Conservation (phyloP, 176 grass and related monocot genomes). For the Oryza meridionalis region DNA sequence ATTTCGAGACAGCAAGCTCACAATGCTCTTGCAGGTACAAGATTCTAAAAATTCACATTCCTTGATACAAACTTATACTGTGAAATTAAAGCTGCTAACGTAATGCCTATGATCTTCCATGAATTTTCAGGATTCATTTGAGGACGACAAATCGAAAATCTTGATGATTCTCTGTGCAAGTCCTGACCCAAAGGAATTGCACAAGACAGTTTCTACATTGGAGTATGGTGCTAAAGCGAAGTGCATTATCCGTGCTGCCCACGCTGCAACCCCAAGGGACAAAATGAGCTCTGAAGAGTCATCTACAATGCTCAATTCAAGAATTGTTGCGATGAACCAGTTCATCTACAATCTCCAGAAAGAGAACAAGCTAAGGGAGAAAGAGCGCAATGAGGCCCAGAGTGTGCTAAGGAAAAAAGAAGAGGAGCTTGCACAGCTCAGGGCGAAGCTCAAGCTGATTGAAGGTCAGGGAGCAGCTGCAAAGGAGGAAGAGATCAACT, state of each 20-base stretch:
- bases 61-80: neutral
- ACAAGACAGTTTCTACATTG: slow-evolving; percentile 91
- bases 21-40: slow-evolving; percentile 89
- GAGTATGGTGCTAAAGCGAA: slow-evolving; percentile 98
- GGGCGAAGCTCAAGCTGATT: slow-evolving; percentile 50
- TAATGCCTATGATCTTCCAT: neutral
- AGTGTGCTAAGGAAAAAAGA: slow-evolving; percentile 62
- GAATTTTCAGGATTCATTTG: slow-evolving; percentile 85
- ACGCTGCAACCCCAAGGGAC: slow-evolving; percentile 64
- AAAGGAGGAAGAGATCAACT: slow-evolving; percentile 66
- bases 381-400: slow-evolving; percentile 60
- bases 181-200: slow-evolving; percentile 82
- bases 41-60: neutral
- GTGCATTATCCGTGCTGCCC: slow-evolving; percentile 80
- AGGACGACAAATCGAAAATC: slow-evolving; percentile 95
- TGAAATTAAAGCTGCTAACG: neutral
- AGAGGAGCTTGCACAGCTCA: slow-evolving; percentile 58
- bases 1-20: slow-evolving; percentile 92
- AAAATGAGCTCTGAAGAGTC: slow-evolving; percentile 72
- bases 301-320: slow-evolving; percentile 61
- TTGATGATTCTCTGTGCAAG: slow-evolving; percentile 98
- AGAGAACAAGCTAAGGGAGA: slow-evolving; percentile 67
- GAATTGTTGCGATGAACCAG: slow-evolving; percentile 79
- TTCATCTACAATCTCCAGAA: slow-evolving; percentile 84
- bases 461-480: slow-evolving; percentile 46